phyloP scores from a whole-genome alignment of 2,329 filamentous ascomycete species.

The Boeremia exigua region DNA sequence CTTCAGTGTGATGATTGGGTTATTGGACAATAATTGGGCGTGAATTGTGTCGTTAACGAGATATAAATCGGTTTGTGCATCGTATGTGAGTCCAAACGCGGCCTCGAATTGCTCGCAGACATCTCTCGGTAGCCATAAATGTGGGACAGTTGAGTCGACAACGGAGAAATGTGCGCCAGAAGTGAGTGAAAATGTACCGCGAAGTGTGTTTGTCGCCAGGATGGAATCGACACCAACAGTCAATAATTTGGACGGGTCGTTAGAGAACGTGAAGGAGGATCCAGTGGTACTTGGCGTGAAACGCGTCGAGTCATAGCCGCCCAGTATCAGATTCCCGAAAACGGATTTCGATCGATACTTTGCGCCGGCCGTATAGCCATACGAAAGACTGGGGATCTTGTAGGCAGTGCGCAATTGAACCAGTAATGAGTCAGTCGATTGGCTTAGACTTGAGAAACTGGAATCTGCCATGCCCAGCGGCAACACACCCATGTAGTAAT shows the following conservation, averaged over 20 bases:
- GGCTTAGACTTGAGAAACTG: background rate
- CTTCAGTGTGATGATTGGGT: slow-evolving; percentile 38
- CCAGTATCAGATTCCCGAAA: background rate
- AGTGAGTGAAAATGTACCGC: background rate
- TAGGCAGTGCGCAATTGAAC: background rate
- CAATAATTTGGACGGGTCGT: background rate
- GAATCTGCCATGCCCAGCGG: background rate
- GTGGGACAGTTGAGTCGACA: slow-evolving; percentile 42
- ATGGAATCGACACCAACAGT: background rate
- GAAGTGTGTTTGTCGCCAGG: background rate
- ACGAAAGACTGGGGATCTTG: background rate
- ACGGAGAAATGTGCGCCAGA: background rate
- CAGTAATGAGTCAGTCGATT: background rate
- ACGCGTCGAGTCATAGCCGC: background rate
- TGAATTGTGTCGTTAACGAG: slow-evolving; percentile 39
- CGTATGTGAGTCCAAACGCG: slow-evolving; percentile 45
- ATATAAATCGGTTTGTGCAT: slow-evolving; percentile 40
- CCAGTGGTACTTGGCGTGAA: background rate
- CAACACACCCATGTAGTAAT: background rate
- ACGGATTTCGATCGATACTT: background rate
- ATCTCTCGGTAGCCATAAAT: slow-evolving; percentile 45
- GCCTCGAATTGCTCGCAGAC: slow-evolving; percentile 46
- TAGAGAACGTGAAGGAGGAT: background rate
- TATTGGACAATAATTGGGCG: slow-evolving; percentile 16
- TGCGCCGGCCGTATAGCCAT: background rate